Evolutionary conservation across 179 eudicot genomes (phyloP), one percentile per base, ranked within the genome.

Genomic region (Sideroxylon spinosum): DNA sequence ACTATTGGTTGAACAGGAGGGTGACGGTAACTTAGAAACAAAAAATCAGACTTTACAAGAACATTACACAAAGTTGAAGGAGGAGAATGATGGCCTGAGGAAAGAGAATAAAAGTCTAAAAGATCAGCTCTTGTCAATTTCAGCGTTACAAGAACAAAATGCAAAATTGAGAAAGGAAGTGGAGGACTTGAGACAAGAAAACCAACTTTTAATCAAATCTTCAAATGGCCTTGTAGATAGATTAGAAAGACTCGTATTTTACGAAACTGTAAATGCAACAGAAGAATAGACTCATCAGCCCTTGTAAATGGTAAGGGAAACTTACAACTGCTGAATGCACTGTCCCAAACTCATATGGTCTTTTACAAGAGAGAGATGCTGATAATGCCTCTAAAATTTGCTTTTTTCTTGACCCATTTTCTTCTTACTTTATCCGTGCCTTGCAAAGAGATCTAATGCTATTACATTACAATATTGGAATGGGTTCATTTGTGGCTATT

Each of bases 161-260:
- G 52, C n/a, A 28, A 66, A 75, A 23, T 29, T 85, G 76, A 85
- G 72, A 52, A 83, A 84, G 68, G 87, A 86, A 84, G 73, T 83
- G 66, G 89, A 80, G 26, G 81, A 81, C 2, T 68, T 87, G 73
- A 90, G 85, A 80, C 69, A 46, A 73, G 87, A 89, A 65, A 82
- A 80, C 61, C 64, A 69, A 62, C 22, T 19, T 25, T 12, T 64
- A 19, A 52, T 32, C 0, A 20, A 14, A 8, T 59, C 77, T 37
- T 60, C 77, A 19, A 23, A 26, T 26, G 32, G 19, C 28, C 57
- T 71, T 10, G 52, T 70, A 37, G 32, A 61, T 49, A 61, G 76
- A 61, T n/a, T 78, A 32, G 76, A 78, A 63, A 71, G 70, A 71
- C 32, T 53, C 0, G 7, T 69, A 44, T 17, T 46, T 44, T 22